phyloP scores from a whole-genome alignment of 2,329 filamentous ascomycete species.

The Venturia effusa region DNA sequence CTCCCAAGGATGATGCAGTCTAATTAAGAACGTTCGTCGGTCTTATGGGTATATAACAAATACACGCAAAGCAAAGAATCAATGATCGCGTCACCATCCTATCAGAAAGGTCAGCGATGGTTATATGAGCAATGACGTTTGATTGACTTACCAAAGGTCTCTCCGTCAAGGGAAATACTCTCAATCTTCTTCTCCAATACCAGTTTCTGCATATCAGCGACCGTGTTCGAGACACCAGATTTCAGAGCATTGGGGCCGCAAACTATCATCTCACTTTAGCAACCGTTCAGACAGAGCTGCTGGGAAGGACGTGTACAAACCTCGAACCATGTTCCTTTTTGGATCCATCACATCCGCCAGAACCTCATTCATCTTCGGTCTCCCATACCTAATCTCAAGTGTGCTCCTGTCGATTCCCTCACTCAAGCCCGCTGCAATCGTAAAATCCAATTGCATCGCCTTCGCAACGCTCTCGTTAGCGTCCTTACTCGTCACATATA shows the following conservation, averaged over 20 bases:
- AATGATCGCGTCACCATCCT: neutral
- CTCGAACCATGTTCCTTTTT: conserved; percentile 9
- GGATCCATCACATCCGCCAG: neutral
- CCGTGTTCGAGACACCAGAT: conserved; percentile 4
- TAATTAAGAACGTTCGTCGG: too few relatives aligned
- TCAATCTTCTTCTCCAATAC: neutral
- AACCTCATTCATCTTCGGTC: conserved; percentile 3
- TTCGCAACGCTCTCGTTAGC: neutral
- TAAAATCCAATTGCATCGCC: conserved; percentile 4
- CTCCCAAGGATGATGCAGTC: too few relatives aligned
- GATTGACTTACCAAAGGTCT: conserved; percentile 10
- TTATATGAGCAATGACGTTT: neutral
- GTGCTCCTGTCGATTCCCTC: neutral
- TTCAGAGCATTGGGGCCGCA: conserved; percentile 10
- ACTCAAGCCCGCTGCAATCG: conserved; percentile 2
- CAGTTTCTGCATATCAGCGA: conserved; percentile 6
- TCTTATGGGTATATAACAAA: neutral
- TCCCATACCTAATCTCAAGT: conserved; percentile 5
- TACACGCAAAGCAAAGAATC: neutral
- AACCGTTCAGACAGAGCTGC: neutral
- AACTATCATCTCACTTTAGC: neutral
- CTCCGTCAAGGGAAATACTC: conserved; percentile 9
- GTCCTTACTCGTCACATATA: conserved; percentile 5
- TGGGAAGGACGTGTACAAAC: neutral
- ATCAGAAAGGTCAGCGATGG: neutral